These are phyloP conservation scores for Xerocomellus chrysenteron DNA, from an alignment of 768 basidiomycete species.

Conservation along the genomic window DNA sequence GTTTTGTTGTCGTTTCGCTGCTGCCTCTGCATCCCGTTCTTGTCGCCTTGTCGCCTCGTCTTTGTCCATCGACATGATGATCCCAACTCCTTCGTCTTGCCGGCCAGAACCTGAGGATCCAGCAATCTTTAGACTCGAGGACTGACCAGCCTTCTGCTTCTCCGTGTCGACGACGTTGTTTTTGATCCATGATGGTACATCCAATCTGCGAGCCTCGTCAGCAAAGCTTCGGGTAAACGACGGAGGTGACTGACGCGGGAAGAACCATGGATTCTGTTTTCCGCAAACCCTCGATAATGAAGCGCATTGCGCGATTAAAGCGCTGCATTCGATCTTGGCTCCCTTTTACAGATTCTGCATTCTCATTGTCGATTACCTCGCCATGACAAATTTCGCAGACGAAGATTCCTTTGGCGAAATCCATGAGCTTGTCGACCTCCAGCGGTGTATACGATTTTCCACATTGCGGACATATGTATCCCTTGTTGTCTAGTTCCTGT, in stretches of 20 bases:
- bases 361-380: constrained; percentile 90
- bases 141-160: constrained; percentile 51
- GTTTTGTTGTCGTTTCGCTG: constrained; percentile 87
- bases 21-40: constrained; percentile 79
- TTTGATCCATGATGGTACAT: constrained; percentile 81
- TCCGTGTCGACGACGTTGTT: constrained; percentile 65
- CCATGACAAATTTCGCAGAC: constrained; percentile 86
- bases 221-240: background rate
- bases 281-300: constrained; percentile 83
- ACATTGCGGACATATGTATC: constrained; percentile 94
- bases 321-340: constrained; percentile 95
- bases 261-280: constrained; percentile 86
- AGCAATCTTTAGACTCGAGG: constrained; percentile 67
- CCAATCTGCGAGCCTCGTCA: constrained; percentile 52
- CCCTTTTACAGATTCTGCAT: constrained; percentile 78
- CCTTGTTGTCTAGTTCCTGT: constrained; percentile 94
- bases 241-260: constrained; percentile 59
- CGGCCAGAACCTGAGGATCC: constrained; percentile 58
- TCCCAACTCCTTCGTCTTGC: constrained; percentile 75
- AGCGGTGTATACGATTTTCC: constrained; percentile 79
- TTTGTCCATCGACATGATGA: constrained; percentile 89
- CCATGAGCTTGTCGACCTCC: constrained; percentile 82
- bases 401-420: constrained; percentile 62
- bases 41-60: constrained; percentile 71
- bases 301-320: constrained; percentile 89